These are phyloP conservation scores for Alisma plantagoaquatica DNA, from an alignment of 106 monocot species.

Conservation along the genomic window DNA sequence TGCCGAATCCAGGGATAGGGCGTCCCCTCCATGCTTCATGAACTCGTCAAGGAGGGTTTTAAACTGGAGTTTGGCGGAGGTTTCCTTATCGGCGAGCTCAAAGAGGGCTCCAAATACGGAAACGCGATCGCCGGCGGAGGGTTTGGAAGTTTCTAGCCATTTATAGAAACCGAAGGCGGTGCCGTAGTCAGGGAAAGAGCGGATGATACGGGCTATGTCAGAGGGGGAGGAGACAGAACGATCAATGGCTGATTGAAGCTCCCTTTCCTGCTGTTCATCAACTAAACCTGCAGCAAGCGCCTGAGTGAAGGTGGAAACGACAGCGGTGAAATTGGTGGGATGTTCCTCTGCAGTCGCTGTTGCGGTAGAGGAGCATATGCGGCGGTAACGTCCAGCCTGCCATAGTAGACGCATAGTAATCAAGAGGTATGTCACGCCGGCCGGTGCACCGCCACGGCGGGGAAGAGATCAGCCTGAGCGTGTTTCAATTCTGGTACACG, in stretches of 20 bases:
- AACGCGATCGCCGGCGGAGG: slow-evolving; percentile 2
- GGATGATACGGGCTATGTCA: slow-evolving; percentile 4
- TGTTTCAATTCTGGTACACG: too few species aligned
- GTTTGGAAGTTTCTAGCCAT: neutral
- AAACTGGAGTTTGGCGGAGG: neutral
- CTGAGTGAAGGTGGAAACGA: too few species aligned
- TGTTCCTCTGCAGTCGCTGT: too few species aligned
- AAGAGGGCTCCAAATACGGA: slow-evolving; percentile 9
- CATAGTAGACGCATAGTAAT: too few species aligned
- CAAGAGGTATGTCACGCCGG: too few species aligned
- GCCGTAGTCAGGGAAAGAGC: slow-evolving; percentile 1
- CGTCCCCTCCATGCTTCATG: slow-evolving; percentile 1
- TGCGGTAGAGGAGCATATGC: too few species aligned
- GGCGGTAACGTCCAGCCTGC: too few species aligned
- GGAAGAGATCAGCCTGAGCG: too few species aligned
- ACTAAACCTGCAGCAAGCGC: too few species aligned
- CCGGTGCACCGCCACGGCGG: too few species aligned
- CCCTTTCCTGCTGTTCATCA: neutral
- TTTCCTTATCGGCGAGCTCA: slow-evolving; percentile 3
- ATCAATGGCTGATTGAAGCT: neutral
- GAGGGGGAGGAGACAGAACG: neutral
- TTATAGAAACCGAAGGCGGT: slow-evolving; percentile 5
- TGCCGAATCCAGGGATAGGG: slow-evolving; percentile 4
- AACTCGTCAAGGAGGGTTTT: slow-evolving; percentile 5
- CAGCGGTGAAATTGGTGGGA: too few species aligned